A percentile compares a stretch with the other conserved stretches of the same genome.
These are phyloP conservation scores for Piloderma croceum DNA, from an alignment of 768 basidiomycete genomes.

Conservation along the genomic window DNA sequence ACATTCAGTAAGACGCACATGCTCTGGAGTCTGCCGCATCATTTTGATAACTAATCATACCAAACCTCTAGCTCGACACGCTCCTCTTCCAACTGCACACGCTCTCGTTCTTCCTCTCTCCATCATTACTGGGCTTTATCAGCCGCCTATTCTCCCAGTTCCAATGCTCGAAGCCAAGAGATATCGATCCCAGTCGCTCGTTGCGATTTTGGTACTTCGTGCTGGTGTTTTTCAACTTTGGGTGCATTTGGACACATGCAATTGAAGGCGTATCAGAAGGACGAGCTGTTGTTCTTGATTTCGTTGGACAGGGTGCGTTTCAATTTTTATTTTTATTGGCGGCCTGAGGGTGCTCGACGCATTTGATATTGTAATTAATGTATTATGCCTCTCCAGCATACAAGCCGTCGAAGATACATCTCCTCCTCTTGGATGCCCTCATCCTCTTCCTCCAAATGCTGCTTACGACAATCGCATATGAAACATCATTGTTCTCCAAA, in stretches of 20 bases:
- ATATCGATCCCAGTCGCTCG: conserved; percentile 58
- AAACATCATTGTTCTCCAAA: conserved; percentile 43
- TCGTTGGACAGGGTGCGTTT: conserved; percentile 67
- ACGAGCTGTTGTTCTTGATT: conserved; percentile 67
- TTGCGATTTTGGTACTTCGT: conserved; percentile 63
- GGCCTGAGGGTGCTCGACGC: conserved; percentile 3
- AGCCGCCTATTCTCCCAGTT: conserved; percentile 56
- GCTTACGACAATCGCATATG: conserved; percentile 65
- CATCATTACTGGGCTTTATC: conserved; percentile 52
- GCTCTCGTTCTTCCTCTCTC: conserved; percentile 73
- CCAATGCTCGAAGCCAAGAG: conserved; percentile 61
- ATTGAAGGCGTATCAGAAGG: conserved; percentile 47
- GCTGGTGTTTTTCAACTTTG: conserved; percentile 51
- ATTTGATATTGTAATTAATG: no score
- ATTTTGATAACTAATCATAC: conserved; percentile 10
- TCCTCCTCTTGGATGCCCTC: conserved; percentile 61
- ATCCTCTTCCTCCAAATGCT: conserved; percentile 64
- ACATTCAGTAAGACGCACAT: conserved; percentile 45
- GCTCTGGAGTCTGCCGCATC: conserved; percentile 2
- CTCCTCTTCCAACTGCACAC: conserved; percentile 69
- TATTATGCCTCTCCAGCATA: conserved; percentile 44
- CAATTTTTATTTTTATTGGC: not conserved
- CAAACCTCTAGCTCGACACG: conserved; percentile 50
- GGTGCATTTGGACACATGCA: conserved; percentile 59
- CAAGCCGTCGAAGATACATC: conserved; percentile 57